Evolutionary conservation across 2,329 filamentous ascomycete genomes (phyloP), one percentile per base, ranked within the genome.

Genomic region (Nemania sp.): DNA sequence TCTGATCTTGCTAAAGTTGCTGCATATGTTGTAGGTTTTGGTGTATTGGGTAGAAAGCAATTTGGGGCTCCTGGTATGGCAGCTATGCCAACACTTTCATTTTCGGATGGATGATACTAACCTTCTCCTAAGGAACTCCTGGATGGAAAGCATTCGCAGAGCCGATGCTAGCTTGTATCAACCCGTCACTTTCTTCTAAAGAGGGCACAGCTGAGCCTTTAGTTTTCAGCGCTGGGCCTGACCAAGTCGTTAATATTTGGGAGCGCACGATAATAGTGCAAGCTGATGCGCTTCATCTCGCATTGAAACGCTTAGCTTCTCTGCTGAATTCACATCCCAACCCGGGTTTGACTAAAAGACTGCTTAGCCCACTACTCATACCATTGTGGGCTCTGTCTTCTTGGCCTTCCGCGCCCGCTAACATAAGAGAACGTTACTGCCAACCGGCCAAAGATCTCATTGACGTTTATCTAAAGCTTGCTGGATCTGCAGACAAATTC

Each of bases 261-360:
- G 68, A 62, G 44, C 69, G 73, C 6, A 68, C 54, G 12, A 66
- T 79, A 0, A 56, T 87, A 8, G 77, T 85, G 14, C 58, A 72
- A 5, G 69, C 79, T 3, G 63, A 72, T 1, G 71, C 79, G 2
- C 68, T 90, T 4, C 71, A 74, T 15, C 67, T 67, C 28, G 78
- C 82, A 1, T 65, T 90, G 2, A 74, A 72, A 26, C 77, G 86
- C 14, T 68, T 90, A 1, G 76, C 75, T 30, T 74, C 77, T 0
- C 70, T 90, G 1, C 66, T 85, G 1, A 73, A 80, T 17, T 86
- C 84, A 0, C 86, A 87, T 63, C 85, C 86, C 0, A 86, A 88
- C 50, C 82, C 86, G 0, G 84, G 84, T 0, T 70, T 90, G 8
- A 80, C 84, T 39, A 84, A 79, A 58, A 76, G 87, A 45, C 72